These are phyloP conservation scores for Paramecium primaurelia DNA, from an alignment of 73 alveolate genomes.

Conservation along the genomic window DNA sequence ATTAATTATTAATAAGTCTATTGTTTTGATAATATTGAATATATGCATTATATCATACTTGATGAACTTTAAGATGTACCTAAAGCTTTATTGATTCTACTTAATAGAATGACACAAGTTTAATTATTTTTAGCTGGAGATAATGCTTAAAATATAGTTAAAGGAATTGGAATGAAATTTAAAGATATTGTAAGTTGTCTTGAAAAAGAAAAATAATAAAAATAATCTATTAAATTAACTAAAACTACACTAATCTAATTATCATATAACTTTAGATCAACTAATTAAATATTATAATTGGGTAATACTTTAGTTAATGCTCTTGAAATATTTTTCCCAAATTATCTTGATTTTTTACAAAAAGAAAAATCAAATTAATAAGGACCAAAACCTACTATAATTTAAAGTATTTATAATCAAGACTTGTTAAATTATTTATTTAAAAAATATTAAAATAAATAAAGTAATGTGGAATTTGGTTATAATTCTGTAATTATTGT, in stretches of 20 bases:
- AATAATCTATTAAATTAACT: background rate
- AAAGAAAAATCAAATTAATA: constrained; percentile 71
- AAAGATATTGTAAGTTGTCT: constrained; percentile 68
- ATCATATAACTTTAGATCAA: constrained; percentile 79
- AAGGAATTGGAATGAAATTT: constrained; percentile 88
- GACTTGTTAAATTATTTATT: background rate
- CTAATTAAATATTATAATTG: constrained; percentile 70
- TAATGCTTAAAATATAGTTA: constrained; percentile 88
- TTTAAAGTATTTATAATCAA: constrained; percentile 41
- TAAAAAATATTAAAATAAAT: background rate
- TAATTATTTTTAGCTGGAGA: constrained; percentile 87
- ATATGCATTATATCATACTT: constrained; percentile 74
- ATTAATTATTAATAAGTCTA: constrained; percentile 42
- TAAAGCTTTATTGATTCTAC: constrained; percentile 63
- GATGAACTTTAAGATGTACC: constrained; percentile 92
- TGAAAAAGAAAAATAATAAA: background rate
- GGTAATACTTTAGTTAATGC: constrained; percentile 78
- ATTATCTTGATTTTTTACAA: constrained; percentile 72
- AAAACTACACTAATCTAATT: background rate
- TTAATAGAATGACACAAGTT: constrained; percentile 66
- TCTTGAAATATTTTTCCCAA: constrained; percentile 81
- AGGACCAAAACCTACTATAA: constrained; percentile 76
- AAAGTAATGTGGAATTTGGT: constrained; percentile 69
- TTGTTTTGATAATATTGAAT: constrained; percentile 48
- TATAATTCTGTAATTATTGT: constrained; percentile 83